Base-by-base conservation (phyloP, 2,329 filamentous ascomycete genomes). In the Didymella pomorum region DNA sequence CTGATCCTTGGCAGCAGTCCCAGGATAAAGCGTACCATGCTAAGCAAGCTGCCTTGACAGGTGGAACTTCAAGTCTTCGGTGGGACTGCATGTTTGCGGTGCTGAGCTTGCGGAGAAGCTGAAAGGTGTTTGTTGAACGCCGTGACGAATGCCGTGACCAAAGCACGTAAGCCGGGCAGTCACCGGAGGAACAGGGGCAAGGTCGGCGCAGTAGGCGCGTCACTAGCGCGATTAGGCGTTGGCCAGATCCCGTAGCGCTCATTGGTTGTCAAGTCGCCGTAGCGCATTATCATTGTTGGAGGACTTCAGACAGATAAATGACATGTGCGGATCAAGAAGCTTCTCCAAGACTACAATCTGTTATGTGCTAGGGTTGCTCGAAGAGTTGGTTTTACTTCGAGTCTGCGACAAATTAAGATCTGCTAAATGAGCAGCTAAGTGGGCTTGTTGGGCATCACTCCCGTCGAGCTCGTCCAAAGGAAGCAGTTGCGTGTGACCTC, bases 41-140 rank as follows among this genome's bases (percentile, higher is more conserved):
- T 54, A 58, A 18, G 39, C 56, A 58, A n/a, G 56, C 56, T 21
- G 51, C 37, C 29, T 58, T 58, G 6, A 58, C 50, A 4, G 56
- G 56, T 11, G 56, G 56, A 14, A 49, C 12, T 10, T 58, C 56
- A 16, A 54, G 46, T 43, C 50, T 39, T n/a, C 50, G 49, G 37
- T 50, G 56, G 28, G 48, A 28, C 33, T 52, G 48, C 48, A 43
- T 52, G 12, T 43, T 31, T 31, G 29, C 25, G 42, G 35, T 50
- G 39, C 28, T 20, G 39, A 23, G 18, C 25, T 12, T 25, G 37
- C 45, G 12, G 41, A 45, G 45, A 20, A 6, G 33, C 33, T 18
- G 33, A 16, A 23, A 43, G 23, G 37, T 31, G 23, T 45, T 21
- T 29, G 23, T 12, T 53, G 33, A 35, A 53, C 35, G 33, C 52